Evolutionary conservation across 2,329 filamentous ascomycete species (phyloP), one percentile per base, ranked within the genome.

Genomic region (Exophiala oligosperma): DNA sequence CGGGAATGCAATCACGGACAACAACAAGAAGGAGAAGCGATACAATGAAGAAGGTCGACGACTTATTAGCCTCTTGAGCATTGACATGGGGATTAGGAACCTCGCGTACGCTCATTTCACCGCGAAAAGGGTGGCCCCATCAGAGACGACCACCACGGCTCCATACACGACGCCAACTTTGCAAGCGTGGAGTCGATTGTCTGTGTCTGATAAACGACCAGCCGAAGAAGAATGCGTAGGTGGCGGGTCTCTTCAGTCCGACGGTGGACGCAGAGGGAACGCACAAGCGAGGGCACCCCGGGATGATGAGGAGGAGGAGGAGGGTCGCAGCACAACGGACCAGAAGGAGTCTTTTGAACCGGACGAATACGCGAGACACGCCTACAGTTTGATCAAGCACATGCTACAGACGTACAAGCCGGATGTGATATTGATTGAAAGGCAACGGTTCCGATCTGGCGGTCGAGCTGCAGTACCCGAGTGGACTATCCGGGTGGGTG

Each of bases 11-110:
- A 66, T 77, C 17, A 63, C 21, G 52, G 66, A 44, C 41, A 28
- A 17, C 17, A 17, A 17, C 17, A 17, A 17, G 17, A 17, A 17
- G 17, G 17, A 23, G 3, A 23, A 38, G 40, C 21, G 17, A n/a
- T 56, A 37, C 61, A 67, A 57, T 57, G 26, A 50, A 59, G 57
- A 50, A 59, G 57, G 56, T 62, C 14, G 35, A 56, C 23, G 17
- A 17, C 17, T 17, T 17, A 17, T 77, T 65, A 79, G 86, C 44
- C 79, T 94, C 24, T 72, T 94, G 35, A 92, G 89, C 69, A 88
- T 95, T 61, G 91, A 95, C 71, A 88, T 94, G 84, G 91, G 91
- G 3, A 89, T 95, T 64, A 85, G 84, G 44, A 95, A 95, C 70
- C 77, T 95, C 3, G 90, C 90, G 1, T 91, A 85, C 70, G 89